Base-by-base conservation (phyloP, 805 yeast genomes). In the Starmerella bombicola region DNA sequence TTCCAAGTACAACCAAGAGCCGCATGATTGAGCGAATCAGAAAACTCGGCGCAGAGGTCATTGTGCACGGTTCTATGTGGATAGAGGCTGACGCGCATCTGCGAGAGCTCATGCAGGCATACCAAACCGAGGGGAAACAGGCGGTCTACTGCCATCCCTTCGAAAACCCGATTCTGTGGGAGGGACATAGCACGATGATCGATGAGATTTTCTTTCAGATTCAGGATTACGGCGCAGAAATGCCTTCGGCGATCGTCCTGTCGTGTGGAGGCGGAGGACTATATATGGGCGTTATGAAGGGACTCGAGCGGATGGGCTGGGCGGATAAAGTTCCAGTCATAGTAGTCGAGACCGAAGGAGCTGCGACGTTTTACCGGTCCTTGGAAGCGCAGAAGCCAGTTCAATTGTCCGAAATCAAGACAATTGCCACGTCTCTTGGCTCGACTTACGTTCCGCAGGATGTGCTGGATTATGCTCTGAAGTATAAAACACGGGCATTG, bases 221-320 rank as follows among this genome's bases (percentile, higher is more conserved):
- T 21, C 70, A 76, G 48, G 68, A 73, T 33, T 37, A 33, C 26
- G 33, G 33, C 21, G n/a, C 9, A 20, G 74, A 74, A 42, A 76
- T 75, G 50, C 71, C 88, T 43, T 73, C 71, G 43, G 96, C 95
- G 2, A 79, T 88, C 2, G 81, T 85, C 51, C 76, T 86, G 45
- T 88, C 95, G 7, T 84, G 85, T 38, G 98, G 97, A 43, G 98
- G 98, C 48, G 97, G 96, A 53, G 98, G 98, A 36, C 67, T 88
- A 49, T 72, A 80, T 56, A 74, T 93, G 9, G 98, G 98, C 56
- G 68, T 88, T 31, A 88, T 83, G 36, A 67, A 83, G 3, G 93
- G 91, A 53, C 61, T 88, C 58, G 80, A 80, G 60, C 70, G 85
- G 45, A 59, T 71, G 10, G 50, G 52, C n/a, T 60, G 59, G 54